phyloP scores from a whole-genome alignment of 768 basidiomycete species.

The Kwoniella mangroviensis region DNA sequence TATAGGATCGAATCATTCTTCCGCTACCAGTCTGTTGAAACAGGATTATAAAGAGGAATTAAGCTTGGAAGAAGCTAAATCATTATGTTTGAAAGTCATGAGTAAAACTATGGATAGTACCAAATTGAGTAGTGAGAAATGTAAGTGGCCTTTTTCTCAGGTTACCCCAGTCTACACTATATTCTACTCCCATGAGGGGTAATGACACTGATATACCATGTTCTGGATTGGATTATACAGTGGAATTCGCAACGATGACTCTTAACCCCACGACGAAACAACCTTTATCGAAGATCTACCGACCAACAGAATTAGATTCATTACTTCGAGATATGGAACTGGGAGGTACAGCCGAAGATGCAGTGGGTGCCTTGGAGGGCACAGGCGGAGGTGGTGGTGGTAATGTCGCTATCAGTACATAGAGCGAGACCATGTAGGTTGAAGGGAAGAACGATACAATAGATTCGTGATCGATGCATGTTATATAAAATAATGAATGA shows the following conservation, averaged over 20 bases:
- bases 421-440: background rate
- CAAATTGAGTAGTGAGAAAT: constrained; percentile 91
- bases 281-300: constrained; percentile 89
- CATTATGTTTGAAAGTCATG: constrained; percentile 90
- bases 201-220: too few species aligned
- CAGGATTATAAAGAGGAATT: constrained; percentile 99
- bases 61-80: constrained; percentile 84
- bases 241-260: constrained; percentile 94
- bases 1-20: constrained; percentile 95
- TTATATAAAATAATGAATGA: background rate
- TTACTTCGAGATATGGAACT: constrained; percentile 77
- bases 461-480: constrained; percentile 6
- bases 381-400: constrained; percentile 55
- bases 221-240: constrained; percentile 59
- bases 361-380: constrained; percentile 54
- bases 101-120: constrained; percentile 99
- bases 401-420: constrained; percentile 54
- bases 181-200: too few species aligned
- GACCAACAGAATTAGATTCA: constrained; percentile 83
- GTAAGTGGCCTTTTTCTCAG: constrained; percentile 62
- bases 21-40: constrained; percentile 68
- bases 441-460: background rate
- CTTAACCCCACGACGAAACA: constrained; percentile 75
- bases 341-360: constrained; percentile 77
- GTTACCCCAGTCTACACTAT: too few species aligned